Conservation (phyloP, 2,329 filamentous ascomycete species). For the Malbranchea cinnamomea region DNA sequence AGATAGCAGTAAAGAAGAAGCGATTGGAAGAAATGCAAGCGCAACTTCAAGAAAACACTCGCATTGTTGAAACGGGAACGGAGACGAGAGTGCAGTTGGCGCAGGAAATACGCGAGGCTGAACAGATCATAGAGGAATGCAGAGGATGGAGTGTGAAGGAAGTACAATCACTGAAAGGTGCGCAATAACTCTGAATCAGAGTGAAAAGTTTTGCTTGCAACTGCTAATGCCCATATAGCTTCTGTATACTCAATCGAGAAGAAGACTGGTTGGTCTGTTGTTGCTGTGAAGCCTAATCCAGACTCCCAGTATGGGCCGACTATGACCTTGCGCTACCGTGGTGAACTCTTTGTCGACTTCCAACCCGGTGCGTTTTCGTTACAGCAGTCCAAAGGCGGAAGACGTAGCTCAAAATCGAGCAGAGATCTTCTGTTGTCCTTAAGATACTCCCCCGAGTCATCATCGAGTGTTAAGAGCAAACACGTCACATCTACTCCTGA, state of each 20-base stretch:
- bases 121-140: constrained; percentile 72
- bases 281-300: constrained; percentile 20
- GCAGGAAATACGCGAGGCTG: constrained; percentile 65
- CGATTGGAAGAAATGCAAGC: constrained; percentile 51
- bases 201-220: too few species aligned
- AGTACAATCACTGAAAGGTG: constrained; percentile 65
- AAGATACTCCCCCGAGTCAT: constrained; percentile 16
- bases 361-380: constrained; percentile 23
- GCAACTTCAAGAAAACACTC: constrained; percentile 53
- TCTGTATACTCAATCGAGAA: constrained; percentile 26
- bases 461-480: constrained; percentile 3
- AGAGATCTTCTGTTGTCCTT: constrained; percentile 20
- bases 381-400: constrained; percentile 2
- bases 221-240: constrained; percentile 12
- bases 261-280: constrained; percentile 31
- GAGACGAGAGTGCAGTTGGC: constrained; percentile 55
- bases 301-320: constrained; percentile 17
- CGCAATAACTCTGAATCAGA: constrained; percentile 12
- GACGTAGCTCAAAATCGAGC: constrained; percentile 10
- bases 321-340: constrained; percentile 28
- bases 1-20: constrained; percentile 54
- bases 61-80: constrained; percentile 45
- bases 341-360: constrained; percentile 28
- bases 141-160: constrained; percentile 78
- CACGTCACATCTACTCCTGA: constrained; percentile 19